A percentile compares a stretch with the other conserved stretches of the same genome.
Conservation (phyloP, 129 eudicot species). For the sunflower (Helianthus annuus) region DNA sequence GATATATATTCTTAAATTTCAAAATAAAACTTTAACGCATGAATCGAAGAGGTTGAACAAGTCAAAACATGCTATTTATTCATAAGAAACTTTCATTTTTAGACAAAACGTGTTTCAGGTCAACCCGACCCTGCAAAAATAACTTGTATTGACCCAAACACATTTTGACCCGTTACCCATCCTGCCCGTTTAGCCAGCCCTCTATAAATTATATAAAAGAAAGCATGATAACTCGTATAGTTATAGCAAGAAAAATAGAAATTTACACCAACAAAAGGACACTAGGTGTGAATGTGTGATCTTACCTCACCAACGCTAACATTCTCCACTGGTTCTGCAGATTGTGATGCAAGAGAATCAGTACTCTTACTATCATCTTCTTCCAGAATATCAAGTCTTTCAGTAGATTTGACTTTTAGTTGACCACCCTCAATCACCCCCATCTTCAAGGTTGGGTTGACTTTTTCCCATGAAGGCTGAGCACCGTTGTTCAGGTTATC, state of each 20-base stretch:
- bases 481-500: constrained; percentile 31
- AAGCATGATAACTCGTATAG: background rate
- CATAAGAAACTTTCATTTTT: background rate
- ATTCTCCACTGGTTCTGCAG: constrained; percentile 47
- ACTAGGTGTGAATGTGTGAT: constrained; percentile 11
- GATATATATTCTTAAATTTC: constrained; percentile 10
- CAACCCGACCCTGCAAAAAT: background rate
- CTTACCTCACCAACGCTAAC: constrained; percentile 47
- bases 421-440: constrained; percentile 37
- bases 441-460: constrained; percentile 45
- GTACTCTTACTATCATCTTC: constrained; percentile 56
- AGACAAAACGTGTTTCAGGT: constrained; percentile 1
- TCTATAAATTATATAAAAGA: background rate
- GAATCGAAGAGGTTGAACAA: background rate
- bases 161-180: background rate
- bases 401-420: constrained; percentile 20
- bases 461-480: constrained; percentile 35
- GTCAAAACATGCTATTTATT: background rate
- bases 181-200: constrained; percentile 11
- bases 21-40: background rate
- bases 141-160: background rate
- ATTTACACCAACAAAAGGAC: background rate
- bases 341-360: constrained; percentile 45
- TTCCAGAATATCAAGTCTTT: constrained; percentile 53
- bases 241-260: background rate